Evolutionary conservation across 202 grass and related monocot genomes (phyloP).

Genomic region (Elaeis oleifera): DNA sequence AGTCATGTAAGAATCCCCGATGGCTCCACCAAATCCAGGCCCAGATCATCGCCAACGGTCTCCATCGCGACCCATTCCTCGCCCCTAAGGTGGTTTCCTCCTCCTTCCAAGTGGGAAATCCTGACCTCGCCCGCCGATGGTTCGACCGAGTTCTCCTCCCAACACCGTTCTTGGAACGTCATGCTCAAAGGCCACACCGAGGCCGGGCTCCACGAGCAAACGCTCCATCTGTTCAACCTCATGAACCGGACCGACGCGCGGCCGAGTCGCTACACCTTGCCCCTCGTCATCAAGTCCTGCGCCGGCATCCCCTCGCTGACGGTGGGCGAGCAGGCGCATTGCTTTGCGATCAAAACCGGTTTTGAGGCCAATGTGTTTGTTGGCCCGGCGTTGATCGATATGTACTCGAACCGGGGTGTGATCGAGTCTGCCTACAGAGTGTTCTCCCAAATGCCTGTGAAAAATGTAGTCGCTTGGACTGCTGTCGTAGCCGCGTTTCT

Average conservation of each 20-base stretch:
- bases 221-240: slow-evolving; percentile 6
- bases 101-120: not conserved
- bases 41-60: slow-evolving; percentile 3
- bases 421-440: not conserved
- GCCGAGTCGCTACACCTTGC: slow-evolving; percentile 11
- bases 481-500: slow-evolving; percentile 7
- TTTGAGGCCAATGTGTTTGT: slow-evolving; percentile 2
- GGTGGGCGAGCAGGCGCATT: slow-evolving; percentile 8
- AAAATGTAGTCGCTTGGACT: slow-evolving; percentile 13
- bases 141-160: slow-evolving; percentile 7
- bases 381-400: slow-evolving; percentile 3
- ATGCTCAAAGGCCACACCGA: slow-evolving; percentile 12
- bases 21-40: slow-evolving; percentile 9
- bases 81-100: not conserved
- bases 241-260: not conserved
- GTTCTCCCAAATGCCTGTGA: slow-evolving; percentile 7
- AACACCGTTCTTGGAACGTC: slow-evolving; percentile 6
- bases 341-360: slow-evolving; percentile 7
- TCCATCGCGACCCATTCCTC: slow-evolving; percentile 10
- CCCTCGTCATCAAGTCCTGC: slow-evolving; percentile 20
- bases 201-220: not conserved
- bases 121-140: not conserved
- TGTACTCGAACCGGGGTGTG: not conserved
- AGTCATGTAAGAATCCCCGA: not conserved
- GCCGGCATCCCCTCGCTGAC: not conserved